Conservation (phyloP, 2,329 filamentous ascomycete genomes). For the Colletotrichum higginsianum region DNA sequence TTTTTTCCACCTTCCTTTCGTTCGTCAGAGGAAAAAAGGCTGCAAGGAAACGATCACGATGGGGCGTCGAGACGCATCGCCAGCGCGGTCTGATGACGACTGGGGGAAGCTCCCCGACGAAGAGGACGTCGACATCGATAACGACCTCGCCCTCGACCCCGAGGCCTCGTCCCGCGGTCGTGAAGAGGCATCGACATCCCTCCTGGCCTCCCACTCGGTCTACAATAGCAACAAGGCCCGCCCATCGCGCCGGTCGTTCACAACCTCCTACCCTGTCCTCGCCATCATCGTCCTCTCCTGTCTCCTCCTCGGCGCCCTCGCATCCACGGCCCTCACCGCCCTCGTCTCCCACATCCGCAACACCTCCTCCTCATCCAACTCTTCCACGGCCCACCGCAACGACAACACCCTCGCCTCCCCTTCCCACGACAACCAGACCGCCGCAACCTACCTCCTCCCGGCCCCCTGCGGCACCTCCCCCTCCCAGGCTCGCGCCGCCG, state of each 20-base stretch:
- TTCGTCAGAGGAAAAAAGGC: neutral
- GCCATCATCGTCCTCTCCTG: neutral
- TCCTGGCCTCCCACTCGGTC: neutral
- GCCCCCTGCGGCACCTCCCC: conserved; percentile 31
- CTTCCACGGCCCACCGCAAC: conserved; percentile 20
- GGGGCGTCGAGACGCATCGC: neutral
- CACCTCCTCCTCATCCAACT: neutral
- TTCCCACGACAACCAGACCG: neutral
- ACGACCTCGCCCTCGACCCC: neutral
- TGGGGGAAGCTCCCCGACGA: neutral
- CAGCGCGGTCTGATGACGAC: neutral
- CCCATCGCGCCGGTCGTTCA: neutral
- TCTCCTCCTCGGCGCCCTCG: conserved; percentile 8
- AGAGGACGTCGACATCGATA: neutral
- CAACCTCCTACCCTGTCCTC: neutral
- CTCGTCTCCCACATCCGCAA: conserved; percentile 4
- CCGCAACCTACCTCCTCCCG: conserved; percentile 19
- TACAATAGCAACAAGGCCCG: neutral
- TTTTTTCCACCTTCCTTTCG: rapidly evolving
- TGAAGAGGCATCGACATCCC: neutral
- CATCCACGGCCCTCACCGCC: neutral
- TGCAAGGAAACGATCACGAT: neutral
- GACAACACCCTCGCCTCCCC: conserved; percentile 36
- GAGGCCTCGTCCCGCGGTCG: neutral
- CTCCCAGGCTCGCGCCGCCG: conserved; percentile 30